phyloP scores from a whole-genome alignment of 2,329 filamentous ascomycete genomes.

The Aspergillus puulaauensis region DNA sequence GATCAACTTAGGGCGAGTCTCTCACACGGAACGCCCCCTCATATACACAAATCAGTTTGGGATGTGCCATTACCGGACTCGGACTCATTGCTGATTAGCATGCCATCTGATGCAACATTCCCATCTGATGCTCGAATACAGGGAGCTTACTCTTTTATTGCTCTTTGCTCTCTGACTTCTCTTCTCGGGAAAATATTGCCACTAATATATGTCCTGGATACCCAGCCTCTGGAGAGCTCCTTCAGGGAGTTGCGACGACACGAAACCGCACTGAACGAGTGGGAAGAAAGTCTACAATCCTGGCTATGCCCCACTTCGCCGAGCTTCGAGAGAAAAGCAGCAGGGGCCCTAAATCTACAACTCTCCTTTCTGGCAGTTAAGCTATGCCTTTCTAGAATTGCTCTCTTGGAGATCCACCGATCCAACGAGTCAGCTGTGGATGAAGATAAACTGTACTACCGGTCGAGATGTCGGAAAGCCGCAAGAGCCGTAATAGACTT shows the following conservation, averaged over 20 bases:
- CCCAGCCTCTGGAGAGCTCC: background rate
- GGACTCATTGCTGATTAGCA: background rate
- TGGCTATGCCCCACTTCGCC: conserved; percentile 5
- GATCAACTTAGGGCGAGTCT: conserved; percentile 1
- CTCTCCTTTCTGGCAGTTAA: conserved; percentile 7
- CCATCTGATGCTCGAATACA: background rate
- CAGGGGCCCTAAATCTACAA: conserved; percentile 4
- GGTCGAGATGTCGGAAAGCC: conserved; percentile 2
- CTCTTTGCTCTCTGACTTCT: conserved; percentile 3
- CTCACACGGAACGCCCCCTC: conserved; percentile 7
- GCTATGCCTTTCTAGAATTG: conserved; percentile 8
- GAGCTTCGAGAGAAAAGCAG: background rate
- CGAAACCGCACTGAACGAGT: conserved; percentile 7
- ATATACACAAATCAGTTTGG: conserved; percentile 4
- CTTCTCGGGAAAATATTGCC: conserved; percentile 6
- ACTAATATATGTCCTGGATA: conserved; percentile 2
- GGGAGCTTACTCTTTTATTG: conserved; percentile 4
- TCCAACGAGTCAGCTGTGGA: background rate
- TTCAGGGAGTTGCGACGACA: conserved; percentile 5
- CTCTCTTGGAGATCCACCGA: conserved; percentile 4
- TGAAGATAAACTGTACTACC: conserved; percentile 6
- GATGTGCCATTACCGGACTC: conserved; percentile 6
- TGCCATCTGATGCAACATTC: background rate
- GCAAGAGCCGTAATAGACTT: conserved; percentile 6
- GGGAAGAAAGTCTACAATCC: conserved; percentile 2